Evolutionary conservation across 176 grass and related monocot species (phyloP).

Genomic region (Aegilops umbellulata): DNA sequence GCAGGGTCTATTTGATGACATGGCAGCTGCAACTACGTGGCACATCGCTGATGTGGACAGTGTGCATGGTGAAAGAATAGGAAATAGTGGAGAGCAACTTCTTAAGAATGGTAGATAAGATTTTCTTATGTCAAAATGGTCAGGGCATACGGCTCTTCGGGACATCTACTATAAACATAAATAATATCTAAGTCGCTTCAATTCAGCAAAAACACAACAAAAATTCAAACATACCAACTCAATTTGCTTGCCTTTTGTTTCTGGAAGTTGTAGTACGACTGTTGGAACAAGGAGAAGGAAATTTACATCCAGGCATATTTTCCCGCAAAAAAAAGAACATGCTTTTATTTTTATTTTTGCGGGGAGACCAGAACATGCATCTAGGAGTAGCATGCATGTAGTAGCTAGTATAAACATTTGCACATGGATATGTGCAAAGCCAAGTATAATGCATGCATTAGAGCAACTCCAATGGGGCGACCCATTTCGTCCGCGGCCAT

Average conservation of each 20-base stretch:
- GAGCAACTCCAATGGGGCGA: no score
- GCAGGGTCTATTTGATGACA: no score
- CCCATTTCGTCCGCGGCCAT: no score
- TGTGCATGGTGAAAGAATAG: no score
- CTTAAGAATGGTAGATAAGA: no score
- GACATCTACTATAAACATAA: no score
- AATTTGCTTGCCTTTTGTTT: neutral
- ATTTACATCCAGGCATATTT: neutral
- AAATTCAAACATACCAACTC: neutral
- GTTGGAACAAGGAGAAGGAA: neutral
- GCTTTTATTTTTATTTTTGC: neutral
- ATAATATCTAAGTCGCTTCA: no score
- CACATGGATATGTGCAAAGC: neutral
- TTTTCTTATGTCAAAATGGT: neutral
- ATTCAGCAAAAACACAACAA: neutral
- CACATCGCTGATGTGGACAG: no score
- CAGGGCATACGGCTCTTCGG: neutral
- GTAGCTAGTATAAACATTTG: neutral
- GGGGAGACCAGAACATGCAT: neutral
- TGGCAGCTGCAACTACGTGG: no score
- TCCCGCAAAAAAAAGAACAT: no score
- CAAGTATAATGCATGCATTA: neutral
- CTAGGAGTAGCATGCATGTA: neutral
- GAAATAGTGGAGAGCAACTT: no score
- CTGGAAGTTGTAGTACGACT: neutral